These are phyloP conservation scores for Solanum appendiculatum DNA, from an alignment of 257 asterid genomes.

Conservation along the genomic window DNA sequence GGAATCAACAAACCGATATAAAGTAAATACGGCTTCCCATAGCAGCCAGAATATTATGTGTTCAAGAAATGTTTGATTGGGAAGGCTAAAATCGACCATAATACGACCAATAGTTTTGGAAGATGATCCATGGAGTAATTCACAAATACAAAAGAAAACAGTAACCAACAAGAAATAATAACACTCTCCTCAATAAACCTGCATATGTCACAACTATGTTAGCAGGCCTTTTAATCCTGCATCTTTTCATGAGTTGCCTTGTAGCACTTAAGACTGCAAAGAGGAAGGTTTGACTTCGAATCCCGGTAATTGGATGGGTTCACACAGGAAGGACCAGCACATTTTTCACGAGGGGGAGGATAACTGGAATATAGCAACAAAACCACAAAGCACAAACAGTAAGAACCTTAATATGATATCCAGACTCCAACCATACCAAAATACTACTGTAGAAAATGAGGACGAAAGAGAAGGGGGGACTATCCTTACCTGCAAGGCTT, in stretches of 20 bases:
- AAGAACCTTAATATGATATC: neutral
- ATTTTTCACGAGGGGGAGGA: slow-evolving; percentile 87
- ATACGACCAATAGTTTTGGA: neutral
- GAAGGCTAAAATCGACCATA: neutral
- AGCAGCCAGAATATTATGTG: neutral
- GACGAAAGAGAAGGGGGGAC: neutral
- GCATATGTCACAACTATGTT: neutral
- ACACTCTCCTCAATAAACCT: neutral
- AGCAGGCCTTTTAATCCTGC: slow-evolving; percentile 7
- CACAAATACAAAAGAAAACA: neutral
- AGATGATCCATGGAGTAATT: neutral
- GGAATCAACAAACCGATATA: neutral
- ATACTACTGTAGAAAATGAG: neutral
- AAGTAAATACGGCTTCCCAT: neutral
- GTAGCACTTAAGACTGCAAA: slow-evolving; percentile 92
- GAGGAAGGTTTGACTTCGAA: slow-evolving; percentile 81
- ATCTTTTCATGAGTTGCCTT: slow-evolving; percentile 49
- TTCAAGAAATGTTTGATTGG: neutral
- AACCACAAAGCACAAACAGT: neutral
- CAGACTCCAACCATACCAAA: neutral
- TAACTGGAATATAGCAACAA: slow-evolving; percentile 46
- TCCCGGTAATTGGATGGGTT: slow-evolving; percentile 83
- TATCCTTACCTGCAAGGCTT: slow-evolving; percentile 42
- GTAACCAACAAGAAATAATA: neutral
- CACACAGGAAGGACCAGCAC: slow-evolving; percentile 77